Conservation (phyloP, 495 filamentous ascomycete species). For the Astrothelium macrocarpum region DNA sequence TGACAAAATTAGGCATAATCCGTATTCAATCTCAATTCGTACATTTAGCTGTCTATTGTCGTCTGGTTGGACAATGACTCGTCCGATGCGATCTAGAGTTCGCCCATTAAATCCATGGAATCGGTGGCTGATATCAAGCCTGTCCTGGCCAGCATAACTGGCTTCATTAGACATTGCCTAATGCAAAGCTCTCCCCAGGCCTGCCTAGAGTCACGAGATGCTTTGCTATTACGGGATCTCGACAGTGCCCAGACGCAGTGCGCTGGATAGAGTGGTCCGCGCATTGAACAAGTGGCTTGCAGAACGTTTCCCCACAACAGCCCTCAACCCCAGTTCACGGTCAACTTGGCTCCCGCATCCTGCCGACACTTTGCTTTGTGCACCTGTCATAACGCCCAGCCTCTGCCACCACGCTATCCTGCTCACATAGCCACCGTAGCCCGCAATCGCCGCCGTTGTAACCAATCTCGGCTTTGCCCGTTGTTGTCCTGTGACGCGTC, state of each 20-base stretch:
- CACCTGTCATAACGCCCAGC: neutral
- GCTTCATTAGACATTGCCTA: neutral
- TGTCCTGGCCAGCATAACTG: neutral
- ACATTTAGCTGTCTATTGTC: neutral
- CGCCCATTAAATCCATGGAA: neutral
- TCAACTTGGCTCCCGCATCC: neutral
- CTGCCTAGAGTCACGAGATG: neutral
- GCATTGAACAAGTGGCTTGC: neutral
- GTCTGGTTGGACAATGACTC: neutral
- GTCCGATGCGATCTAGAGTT: neutral
- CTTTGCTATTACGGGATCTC: neutral
- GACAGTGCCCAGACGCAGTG: neutral
- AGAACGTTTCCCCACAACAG: neutral
- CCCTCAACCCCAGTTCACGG: neutral
- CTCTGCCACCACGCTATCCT: slow-evolving; percentile 2
- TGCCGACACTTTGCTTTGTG: neutral
- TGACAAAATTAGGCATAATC: neutral
- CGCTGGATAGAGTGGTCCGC: neutral
- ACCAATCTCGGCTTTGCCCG: slow-evolving; percentile 2
- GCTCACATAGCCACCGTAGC: neutral
- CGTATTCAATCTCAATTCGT: neutral
- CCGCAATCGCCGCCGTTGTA: neutral
- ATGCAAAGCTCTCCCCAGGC: neutral
- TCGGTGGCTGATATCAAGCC: neutral
- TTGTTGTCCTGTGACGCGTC: slow-evolving; percentile 7